Percentiles rank a stretch among this genome's conserved stretches.
Conservation (phyloP, 1,139 yeast genomes). For the Pichia cactophila region DNA sequence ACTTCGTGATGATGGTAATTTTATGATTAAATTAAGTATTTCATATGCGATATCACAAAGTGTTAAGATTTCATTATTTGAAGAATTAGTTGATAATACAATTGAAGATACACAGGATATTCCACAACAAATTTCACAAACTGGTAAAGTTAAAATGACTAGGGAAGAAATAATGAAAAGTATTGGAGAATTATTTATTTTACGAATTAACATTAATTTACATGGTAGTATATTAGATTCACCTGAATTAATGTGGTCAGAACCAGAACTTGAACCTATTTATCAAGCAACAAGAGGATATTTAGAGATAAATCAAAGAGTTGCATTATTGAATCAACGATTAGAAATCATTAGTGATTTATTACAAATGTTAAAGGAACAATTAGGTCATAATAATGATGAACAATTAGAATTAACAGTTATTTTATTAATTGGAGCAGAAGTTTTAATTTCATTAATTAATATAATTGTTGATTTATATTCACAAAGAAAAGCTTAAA, state of each 20-base stretch:
- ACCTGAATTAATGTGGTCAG: slow-evolving; percentile 98
- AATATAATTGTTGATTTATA: slow-evolving; percentile 39
- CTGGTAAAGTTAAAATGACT: slow-evolving; percentile 92
- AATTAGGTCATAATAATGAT: slow-evolving; percentile 84
- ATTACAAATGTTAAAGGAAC: slow-evolving; percentile 93
- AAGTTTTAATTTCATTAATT: slow-evolving; percentile 79
- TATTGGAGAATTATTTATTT: slow-evolving; percentile 87
- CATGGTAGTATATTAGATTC: slow-evolving; percentile 95
- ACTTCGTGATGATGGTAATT: slow-evolving; percentile 80
- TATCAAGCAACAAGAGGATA: slow-evolving; percentile 96
- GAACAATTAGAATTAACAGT: slow-evolving; percentile 91
- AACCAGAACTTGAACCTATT: slow-evolving; percentile 93
- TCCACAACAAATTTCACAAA: slow-evolving; percentile 89
- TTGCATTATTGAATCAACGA: slow-evolving; percentile 79
- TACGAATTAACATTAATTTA: slow-evolving; percentile 81
- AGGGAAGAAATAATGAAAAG: slow-evolving; percentile 94
- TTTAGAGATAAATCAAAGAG: slow-evolving; percentile 88
- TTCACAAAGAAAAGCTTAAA: slow-evolving; percentile 16
- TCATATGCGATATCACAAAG: slow-evolving; percentile 91
- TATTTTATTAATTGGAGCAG: slow-evolving; percentile 86
- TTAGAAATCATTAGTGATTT: slow-evolving; percentile 89
- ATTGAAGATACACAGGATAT: slow-evolving; percentile 95
- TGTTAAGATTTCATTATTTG: slow-evolving; percentile 88
- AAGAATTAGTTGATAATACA: slow-evolving; percentile 90
- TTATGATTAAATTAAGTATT: slow-evolving; percentile 80